Evolutionary conservation across 306 rosid species (phyloP).

Genomic region (Prunus davidiana): DNA sequence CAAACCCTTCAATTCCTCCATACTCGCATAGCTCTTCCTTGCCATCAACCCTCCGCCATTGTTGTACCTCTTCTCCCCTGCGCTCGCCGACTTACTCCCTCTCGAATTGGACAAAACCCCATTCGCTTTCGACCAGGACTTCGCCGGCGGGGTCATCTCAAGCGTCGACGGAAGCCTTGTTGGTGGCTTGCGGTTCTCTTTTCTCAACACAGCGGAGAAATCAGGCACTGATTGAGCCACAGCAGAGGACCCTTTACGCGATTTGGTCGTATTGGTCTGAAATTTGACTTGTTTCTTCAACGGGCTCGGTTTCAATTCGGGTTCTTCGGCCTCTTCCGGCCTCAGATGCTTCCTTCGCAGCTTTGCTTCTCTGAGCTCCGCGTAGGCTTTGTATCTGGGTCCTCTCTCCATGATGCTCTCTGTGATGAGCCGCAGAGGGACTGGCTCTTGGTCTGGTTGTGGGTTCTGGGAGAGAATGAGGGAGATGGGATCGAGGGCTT

Average conservation of each 20-base stretch:
- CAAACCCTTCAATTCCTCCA: conserved; percentile 66
- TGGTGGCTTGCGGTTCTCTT: conserved; percentile 69
- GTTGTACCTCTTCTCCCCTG: conserved; percentile 55
- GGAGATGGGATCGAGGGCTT: conserved; percentile 67
- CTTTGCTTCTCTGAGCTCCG: conserved; percentile 60
- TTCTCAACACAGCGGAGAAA: conserved; percentile 63
- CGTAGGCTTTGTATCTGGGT: conserved; percentile 69
- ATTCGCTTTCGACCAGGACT: conserved; percentile 36
- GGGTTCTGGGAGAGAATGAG: conserved; percentile 58
- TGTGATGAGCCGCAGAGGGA: conserved; percentile 39
- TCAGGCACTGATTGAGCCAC: conserved; percentile 95
- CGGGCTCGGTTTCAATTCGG: conserved; percentile 26
- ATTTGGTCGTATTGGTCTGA: conserved; percentile 22
- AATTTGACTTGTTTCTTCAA: conserved; percentile 73
- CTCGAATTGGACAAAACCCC: conserved; percentile 51
- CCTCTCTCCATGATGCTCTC: conserved; percentile 66
- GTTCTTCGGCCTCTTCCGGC: conserved; percentile 20
- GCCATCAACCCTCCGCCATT: conserved; percentile 39
- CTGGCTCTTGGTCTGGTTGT: conserved; percentile 19
- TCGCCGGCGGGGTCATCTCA: conserved; percentile 72
- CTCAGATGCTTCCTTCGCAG: conserved; percentile 38
- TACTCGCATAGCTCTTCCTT: conserved; percentile 78
- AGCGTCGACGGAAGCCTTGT: conserved; percentile 35
- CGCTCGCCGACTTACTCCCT: conserved; percentile 78
- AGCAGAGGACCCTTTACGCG: conserved; percentile 41